A percentile compares a stretch with the other conserved stretches of the same genome.
Evolutionary conservation across 495 filamentous ascomycete genomes (phyloP).

Genomic region (Tuber magnatum): DNA sequence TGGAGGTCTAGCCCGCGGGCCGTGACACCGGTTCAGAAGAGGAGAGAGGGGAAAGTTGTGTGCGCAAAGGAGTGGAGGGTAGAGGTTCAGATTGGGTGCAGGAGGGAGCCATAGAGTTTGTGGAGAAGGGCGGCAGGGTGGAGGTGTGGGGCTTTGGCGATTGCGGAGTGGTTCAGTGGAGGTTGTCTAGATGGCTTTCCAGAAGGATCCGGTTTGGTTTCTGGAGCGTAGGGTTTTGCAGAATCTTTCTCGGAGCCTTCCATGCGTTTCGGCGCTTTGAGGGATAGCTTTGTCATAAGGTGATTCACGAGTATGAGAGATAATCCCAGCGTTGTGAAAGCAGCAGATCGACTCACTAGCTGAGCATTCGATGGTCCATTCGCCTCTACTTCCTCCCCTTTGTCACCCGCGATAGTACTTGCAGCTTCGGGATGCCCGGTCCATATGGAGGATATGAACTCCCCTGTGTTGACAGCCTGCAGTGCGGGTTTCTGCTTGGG

Average conservation of each 20-base stretch:
- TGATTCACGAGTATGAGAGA: slow-evolving; percentile 73
- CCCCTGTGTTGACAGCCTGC: slow-evolving; percentile 40
- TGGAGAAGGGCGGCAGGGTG: slow-evolving; percentile 60
- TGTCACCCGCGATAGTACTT: slow-evolving; percentile 40
- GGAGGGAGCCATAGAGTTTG: slow-evolving; percentile 87
- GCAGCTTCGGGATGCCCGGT: slow-evolving; percentile 68
- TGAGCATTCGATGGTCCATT: slow-evolving; percentile 90
- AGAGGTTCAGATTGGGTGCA: slow-evolving; percentile 74
- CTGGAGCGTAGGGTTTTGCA: not conserved
- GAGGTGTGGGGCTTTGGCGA: slow-evolving; percentile 18
- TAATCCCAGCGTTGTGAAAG: slow-evolving; percentile 74
- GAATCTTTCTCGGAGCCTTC: slow-evolving; percentile 5
- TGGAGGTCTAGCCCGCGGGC: slow-evolving; percentile 90
- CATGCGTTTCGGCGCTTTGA: slow-evolving; percentile 61
- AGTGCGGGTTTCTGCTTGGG: slow-evolving; percentile 8
- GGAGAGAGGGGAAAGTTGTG: slow-evolving; percentile 57
- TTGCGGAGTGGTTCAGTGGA: slow-evolving; percentile 15
- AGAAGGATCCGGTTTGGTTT: not conserved
- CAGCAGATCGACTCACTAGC: slow-evolving; percentile 68
- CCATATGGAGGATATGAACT: slow-evolving; percentile 83
- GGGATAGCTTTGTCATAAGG: slow-evolving; percentile 71
- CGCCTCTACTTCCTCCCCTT: slow-evolving; percentile 46
- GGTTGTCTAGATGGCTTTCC: not conserved
- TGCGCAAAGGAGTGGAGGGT: slow-evolving; percentile 70
- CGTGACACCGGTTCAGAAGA: slow-evolving; percentile 91